phyloP scores from a whole-genome alignment of 176 grass and related monocot species.

The Stipa capillata region DNA sequence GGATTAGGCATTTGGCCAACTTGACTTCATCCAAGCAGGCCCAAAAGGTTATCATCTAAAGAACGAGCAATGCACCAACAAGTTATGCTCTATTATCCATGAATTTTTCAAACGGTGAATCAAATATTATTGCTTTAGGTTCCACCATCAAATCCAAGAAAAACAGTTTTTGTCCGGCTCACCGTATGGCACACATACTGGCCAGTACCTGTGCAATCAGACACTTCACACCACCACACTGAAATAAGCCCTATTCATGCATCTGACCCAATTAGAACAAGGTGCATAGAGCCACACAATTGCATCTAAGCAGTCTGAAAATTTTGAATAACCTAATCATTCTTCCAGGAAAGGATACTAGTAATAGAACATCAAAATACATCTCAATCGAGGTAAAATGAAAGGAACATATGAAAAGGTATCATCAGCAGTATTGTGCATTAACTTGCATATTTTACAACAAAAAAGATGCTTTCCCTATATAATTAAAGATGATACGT shows the following conservation, averaged over 20 bases:
- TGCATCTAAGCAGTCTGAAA: not conserved
- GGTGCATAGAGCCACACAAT: not conserved
- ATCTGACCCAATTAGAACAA: not conserved
- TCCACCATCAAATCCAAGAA: not conserved
- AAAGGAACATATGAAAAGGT: not conserved
- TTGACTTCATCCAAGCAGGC: not conserved
- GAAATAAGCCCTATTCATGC: not conserved
- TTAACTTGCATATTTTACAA: not conserved
- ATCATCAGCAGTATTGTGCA: not conserved
- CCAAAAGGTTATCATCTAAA: not conserved
- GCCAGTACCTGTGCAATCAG: not conserved
- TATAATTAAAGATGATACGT: not conserved
- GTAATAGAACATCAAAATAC: not conserved
- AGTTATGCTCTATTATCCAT: not conserved
- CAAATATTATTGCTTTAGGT: not conserved
- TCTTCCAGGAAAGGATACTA: not conserved
- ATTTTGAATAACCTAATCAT: not conserved
- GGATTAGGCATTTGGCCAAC: not conserved
- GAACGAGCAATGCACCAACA: not conserved
- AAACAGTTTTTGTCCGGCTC: not conserved
- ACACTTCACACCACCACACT: not conserved
- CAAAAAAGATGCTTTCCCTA: not conserved
- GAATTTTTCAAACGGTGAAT: not conserved
- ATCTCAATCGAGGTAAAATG: not conserved
- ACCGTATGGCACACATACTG: not conserved